phyloP scores from a whole-genome alignment of 306 rosid genomes.

The Cucurbita moschata region DNA sequence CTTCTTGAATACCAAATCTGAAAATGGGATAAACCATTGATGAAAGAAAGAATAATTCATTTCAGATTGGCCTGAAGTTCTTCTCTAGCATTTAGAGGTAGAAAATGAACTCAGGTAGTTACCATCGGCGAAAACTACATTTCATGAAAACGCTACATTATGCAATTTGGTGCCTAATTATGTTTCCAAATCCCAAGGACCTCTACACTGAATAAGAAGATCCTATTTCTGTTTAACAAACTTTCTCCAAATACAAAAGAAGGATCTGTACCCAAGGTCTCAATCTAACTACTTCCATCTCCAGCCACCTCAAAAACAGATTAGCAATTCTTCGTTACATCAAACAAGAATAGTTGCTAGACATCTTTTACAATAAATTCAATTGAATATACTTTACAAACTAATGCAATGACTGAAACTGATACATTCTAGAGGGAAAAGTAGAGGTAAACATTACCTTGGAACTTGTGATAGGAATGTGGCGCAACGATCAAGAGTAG shows the following conservation, averaged over 20 bases:
- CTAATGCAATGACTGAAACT: background rate
- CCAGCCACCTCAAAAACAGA: background rate
- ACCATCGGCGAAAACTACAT: background rate
- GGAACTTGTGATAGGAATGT: constrained; percentile 51
- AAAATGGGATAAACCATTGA: background rate
- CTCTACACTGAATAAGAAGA: background rate
- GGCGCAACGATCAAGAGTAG: constrained; percentile 48
- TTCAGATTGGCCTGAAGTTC: background rate
- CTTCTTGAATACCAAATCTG: background rate
- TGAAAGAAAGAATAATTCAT: background rate
- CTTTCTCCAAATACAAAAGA: background rate
- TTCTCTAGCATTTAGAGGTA: background rate
- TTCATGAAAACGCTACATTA: background rate
- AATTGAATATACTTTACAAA: background rate
- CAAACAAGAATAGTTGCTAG: background rate
- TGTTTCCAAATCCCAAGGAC: background rate
- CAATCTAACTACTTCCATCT: background rate
- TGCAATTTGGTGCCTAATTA: background rate
- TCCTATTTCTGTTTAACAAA: background rate
- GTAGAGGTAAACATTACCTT: constrained; percentile 26
- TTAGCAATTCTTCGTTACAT: background rate
- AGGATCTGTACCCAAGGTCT: background rate
- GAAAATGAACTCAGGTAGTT: background rate
- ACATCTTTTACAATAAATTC: background rate
- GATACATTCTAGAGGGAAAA: background rate